Conservation (phyloP, 352 stramenopile genomes). For the Globisporangium rhizosaccharum region DNA sequence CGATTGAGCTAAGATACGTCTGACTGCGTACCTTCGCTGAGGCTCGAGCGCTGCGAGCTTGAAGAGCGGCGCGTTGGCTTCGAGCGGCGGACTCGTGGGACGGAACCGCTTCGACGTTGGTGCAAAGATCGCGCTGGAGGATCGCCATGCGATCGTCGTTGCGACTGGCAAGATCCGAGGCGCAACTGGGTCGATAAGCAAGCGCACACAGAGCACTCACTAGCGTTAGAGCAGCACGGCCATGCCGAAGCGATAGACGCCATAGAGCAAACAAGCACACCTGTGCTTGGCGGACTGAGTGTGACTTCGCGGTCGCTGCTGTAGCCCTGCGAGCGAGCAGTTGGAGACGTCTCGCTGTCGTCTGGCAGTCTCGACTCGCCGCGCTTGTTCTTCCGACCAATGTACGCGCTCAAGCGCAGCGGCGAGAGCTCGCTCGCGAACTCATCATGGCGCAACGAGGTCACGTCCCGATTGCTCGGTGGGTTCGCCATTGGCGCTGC, state of each 20-base stretch:
- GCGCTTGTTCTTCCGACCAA: constrained; percentile 27
- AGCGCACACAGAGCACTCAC: neutral
- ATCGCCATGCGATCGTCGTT: constrained; percentile 17
- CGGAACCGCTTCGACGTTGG: constrained; percentile 12
- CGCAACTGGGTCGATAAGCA: neutral
- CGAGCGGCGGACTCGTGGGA: neutral
- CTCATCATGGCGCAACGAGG: neutral
- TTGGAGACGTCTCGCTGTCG: constrained; percentile 26
- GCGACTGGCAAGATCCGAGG: constrained; percentile 13
- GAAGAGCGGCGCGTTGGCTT: constrained; percentile 1
- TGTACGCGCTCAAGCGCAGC: constrained; percentile 18
- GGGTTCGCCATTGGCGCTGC: neutral
- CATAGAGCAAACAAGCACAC: neutral
- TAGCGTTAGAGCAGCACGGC: neutral
- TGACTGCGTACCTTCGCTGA: constrained; percentile 5
- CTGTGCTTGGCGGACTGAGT: constrained; percentile 13
- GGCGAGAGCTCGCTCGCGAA: neutral
- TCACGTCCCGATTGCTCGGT: neutral
- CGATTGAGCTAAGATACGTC: too few relatives aligned
- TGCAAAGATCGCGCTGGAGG: constrained; percentile 13
- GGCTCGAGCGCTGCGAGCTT: constrained; percentile 4
- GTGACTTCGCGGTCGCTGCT: constrained; percentile 12
- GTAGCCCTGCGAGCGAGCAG: constrained; percentile 31
- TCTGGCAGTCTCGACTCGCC: constrained; percentile 22
- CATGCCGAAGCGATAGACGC: neutral